These are phyloP conservation scores for Botryotinia calthae DNA, from an alignment of 2,329 filamentous ascomycete species.

Conservation along the genomic window DNA sequence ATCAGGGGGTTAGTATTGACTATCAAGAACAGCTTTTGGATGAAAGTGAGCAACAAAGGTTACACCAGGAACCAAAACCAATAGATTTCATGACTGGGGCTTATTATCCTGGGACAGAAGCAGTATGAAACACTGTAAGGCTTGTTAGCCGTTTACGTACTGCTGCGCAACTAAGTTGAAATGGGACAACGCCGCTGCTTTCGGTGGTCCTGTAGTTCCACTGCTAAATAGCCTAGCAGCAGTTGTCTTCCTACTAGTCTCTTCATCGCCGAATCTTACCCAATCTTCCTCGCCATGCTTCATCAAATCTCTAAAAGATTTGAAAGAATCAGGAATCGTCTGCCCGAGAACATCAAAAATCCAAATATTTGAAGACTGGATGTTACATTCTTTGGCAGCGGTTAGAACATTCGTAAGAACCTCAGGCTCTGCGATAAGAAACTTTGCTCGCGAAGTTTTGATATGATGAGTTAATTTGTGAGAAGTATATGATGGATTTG, in stretches of 20 bases:
- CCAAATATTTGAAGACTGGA: slow-evolving; percentile 31
- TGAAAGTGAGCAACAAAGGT: too few species aligned
- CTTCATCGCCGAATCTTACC: slow-evolving; percentile 32
- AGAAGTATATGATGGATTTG: slow-evolving; percentile 35
- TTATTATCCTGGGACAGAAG: too few species aligned
- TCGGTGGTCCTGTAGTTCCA: slow-evolving; percentile 58
- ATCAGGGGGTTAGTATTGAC: neutral
- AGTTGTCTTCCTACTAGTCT: slow-evolving; percentile 38
- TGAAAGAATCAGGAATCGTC: slow-evolving; percentile 28
- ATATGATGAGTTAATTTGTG: slow-evolving; percentile 36
- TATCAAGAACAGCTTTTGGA: neutral
- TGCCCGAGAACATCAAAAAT: slow-evolving; percentile 32
- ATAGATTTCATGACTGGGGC: too few species aligned
- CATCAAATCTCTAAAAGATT: slow-evolving; percentile 29
- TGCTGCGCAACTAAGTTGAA: slow-evolving; percentile 40
- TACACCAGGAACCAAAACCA: too few species aligned
- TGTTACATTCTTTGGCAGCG: slow-evolving; percentile 34
- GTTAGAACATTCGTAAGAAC: slow-evolving; percentile 27
- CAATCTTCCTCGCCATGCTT: slow-evolving; percentile 32
- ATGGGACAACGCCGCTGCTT: slow-evolving; percentile 43
- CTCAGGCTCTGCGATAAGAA: slow-evolving; percentile 34
- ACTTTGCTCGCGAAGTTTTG: slow-evolving; percentile 31
- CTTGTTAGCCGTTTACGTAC: too few species aligned
- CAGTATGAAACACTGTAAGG: too few species aligned
- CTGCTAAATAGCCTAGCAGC: slow-evolving; percentile 45